Conservation (phyloP, 2,329 filamentous ascomycete species). For the Ascochyta rabiei region DNA sequence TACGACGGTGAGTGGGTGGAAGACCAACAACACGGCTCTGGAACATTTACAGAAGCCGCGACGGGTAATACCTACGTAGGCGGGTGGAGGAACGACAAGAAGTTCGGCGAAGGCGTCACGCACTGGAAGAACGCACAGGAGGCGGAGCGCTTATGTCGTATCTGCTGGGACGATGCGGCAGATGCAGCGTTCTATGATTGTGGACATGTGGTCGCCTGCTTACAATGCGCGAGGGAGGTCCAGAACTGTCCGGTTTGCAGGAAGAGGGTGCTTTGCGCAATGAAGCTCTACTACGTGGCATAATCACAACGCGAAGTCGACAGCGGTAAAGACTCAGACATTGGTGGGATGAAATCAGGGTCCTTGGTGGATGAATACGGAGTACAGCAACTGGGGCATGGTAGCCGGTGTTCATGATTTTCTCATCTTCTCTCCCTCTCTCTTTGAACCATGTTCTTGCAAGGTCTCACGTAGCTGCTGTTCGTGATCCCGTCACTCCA, state of each 20-base stretch:
- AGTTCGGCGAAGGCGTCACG: conserved; percentile 66
- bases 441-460: not conserved
- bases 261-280: conserved; percentile 60
- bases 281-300: conserved; percentile 61
- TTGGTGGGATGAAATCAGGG: not conserved
- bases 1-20: conserved; percentile 65
- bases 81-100: conserved; percentile 65
- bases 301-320: conserved; percentile 8
- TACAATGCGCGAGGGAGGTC: conserved; percentile 64
- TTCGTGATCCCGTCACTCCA: not conserved
- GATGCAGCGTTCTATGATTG: conserved; percentile 68
- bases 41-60: conserved; percentile 61
- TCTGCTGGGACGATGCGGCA: conserved; percentile 66
- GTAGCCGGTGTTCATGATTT: not conserved
- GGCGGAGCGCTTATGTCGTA: conserved; percentile 63
- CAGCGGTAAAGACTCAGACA: not conserved
- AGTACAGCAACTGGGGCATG: not conserved
- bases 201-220: conserved; percentile 67
- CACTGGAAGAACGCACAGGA: conserved; percentile 68
- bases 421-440: not conserved
- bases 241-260: conserved; percentile 67
- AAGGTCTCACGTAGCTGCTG: not conserved
- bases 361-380: not conserved
- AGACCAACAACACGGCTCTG: conserved; percentile 67
- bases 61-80: conserved; percentile 67